Conservation (phyloP, 2,329 filamentous ascomycete species). For the Coniochaeta pulveracea region DNA sequence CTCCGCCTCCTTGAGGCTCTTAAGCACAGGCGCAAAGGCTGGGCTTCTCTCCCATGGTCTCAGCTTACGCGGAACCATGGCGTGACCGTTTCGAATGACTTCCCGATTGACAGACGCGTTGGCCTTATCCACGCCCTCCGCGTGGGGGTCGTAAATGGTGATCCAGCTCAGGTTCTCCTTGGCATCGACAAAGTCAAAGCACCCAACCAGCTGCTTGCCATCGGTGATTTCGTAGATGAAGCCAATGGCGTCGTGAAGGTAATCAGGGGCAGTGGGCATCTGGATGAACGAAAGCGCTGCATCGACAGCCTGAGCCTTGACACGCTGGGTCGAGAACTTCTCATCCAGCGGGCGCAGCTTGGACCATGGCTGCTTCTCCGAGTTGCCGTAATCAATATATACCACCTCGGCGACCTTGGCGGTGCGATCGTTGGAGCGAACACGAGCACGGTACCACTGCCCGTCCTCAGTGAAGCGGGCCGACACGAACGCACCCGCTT, state of each 20-base stretch:
- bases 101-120: conserved; percentile 79
- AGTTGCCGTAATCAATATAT: conserved; percentile 96
- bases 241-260: conserved; percentile 67
- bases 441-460: conserved; percentile 87
- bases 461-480: conserved; percentile 83
- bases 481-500: conserved; percentile 83
- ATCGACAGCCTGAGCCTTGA: conserved; percentile 80
- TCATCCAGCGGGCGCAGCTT: conserved; percentile 71
- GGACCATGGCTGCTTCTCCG: conserved; percentile 77
- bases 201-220: conserved; percentile 71
- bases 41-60: conserved; percentile 76
- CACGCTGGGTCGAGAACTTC: conserved; percentile 70
- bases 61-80: conserved; percentile 85
- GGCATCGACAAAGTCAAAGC: conserved; percentile 71
- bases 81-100: conserved; percentile 70
- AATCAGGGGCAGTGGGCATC: conserved; percentile 72
- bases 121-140: conserved; percentile 33
- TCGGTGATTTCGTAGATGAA: conserved; percentile 68
- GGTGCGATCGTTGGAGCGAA: conserved; percentile 86
- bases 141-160: conserved; percentile 73
- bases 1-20: conserved; percentile 62
- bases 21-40: conserved; percentile 59
- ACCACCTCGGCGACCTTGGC: conserved; percentile 81
- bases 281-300: conserved; percentile 83
- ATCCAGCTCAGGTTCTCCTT: conserved; percentile 77